A percentile compares a stretch with the other conserved stretches of the same genome.
These are phyloP conservation scores for Nicotiana rustica DNA, from an alignment of 305 asterid genomes.

Conservation along the genomic window DNA sequence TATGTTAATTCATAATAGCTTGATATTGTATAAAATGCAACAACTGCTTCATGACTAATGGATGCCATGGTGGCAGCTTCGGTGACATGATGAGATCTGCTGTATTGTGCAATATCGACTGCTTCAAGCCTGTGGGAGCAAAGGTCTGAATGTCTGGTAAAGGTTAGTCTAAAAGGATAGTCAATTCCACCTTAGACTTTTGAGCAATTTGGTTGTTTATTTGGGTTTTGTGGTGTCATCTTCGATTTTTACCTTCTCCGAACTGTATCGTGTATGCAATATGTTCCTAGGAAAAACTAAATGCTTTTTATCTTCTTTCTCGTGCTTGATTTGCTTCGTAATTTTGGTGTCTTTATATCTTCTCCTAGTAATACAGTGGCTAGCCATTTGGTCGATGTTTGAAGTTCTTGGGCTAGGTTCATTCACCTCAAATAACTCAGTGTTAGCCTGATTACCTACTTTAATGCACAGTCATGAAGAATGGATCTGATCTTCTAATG, in stretches of 20 bases:
- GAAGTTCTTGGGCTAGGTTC: slow-evolving; percentile 20
- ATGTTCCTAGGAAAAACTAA: background rate
- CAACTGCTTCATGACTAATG: slow-evolving; percentile 47
- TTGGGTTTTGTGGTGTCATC: background rate
- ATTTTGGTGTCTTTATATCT: background rate
- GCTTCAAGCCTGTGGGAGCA: slow-evolving; percentile 89
- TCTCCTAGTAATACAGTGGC: slow-evolving; percentile 5
- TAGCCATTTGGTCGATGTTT: slow-evolving; percentile 24
- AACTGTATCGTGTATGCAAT: slow-evolving; percentile 23
- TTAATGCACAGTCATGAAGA: background rate
- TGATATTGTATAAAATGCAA: slow-evolving; percentile 33
- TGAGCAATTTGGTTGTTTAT: slow-evolving; percentile 29
- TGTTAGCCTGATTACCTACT: background rate
- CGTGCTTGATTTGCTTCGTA: slow-evolving; percentile 6
- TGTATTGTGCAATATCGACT: slow-evolving; percentile 88
- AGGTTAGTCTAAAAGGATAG: slow-evolving; percentile 49
- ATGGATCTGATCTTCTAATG: background rate
- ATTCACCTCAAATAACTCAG: background rate
- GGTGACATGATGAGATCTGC: slow-evolving; percentile 96
- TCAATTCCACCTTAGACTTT: background rate
- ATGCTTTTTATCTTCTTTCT: background rate
- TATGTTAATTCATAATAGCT: background rate
- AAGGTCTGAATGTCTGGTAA: slow-evolving; percentile 60
- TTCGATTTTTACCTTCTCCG: slow-evolving; percentile 13
- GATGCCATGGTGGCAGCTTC: slow-evolving; percentile 70